Evolutionary conservation across 768 basidiomycete genomes (phyloP).

Genomic region (Albatrellus ellisii): DNA sequence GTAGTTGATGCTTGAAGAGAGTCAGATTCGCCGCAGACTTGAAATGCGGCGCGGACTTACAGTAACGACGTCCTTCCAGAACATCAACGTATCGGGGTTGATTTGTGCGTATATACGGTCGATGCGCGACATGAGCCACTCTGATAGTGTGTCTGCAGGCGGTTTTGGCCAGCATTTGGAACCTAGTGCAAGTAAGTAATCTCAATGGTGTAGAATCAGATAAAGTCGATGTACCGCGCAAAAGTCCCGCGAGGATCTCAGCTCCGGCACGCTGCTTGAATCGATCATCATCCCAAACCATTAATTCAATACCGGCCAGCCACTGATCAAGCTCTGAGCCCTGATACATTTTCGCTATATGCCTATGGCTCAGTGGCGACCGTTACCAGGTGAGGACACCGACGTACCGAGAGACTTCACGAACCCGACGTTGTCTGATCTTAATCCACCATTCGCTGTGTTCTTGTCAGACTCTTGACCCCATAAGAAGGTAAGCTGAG

Average conservation of each 20-base stretch:
- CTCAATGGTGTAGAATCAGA: not conserved
- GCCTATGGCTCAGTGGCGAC: constrained; percentile 7
- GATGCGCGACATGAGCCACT: constrained; percentile 53
- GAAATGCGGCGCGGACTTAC: constrained; percentile 21
- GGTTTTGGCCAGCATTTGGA: constrained; percentile 73
- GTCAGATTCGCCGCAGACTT: not conserved
- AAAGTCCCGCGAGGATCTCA: constrained; percentile 58
- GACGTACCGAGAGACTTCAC: constrained; percentile 35
- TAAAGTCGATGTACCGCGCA: constrained; percentile 42
- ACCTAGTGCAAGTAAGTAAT: constrained; percentile 27
- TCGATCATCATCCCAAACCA: constrained; percentile 56
- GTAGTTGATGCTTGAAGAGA: constrained; percentile 25
- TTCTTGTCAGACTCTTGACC: constrained; percentile 66
- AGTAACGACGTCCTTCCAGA: constrained; percentile 60
- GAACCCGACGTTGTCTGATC: constrained; percentile 36
- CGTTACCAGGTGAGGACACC: constrained; percentile 7
- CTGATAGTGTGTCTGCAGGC: constrained; percentile 46
- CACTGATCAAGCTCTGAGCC: constrained; percentile 36
- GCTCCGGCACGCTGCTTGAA: constrained; percentile 80
- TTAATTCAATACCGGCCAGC: constrained; percentile 41
- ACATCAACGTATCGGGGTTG: constrained; percentile 71
- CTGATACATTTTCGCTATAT: constrained; percentile 54
- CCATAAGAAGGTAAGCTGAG: constrained; percentile 51
- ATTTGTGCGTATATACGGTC: constrained; percentile 57
- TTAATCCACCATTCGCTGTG: constrained; percentile 37